Conservation (phyloP, 495 filamentous ascomycete species). For the Bombardia bombarda region DNA sequence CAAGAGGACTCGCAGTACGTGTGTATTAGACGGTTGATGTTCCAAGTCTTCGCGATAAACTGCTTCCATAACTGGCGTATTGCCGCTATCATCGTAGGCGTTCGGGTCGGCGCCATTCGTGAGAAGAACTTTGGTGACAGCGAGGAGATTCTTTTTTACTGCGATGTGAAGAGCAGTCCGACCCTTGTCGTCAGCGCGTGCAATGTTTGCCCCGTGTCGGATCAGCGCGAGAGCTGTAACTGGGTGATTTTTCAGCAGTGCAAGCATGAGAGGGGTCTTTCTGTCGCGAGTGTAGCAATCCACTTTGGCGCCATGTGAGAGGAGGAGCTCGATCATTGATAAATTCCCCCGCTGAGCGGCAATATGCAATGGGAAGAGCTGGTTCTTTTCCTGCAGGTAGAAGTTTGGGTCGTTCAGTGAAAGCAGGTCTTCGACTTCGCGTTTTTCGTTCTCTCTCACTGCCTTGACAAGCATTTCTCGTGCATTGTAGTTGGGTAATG, state of each 20-base stretch:
- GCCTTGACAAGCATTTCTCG: constrained; percentile 3
- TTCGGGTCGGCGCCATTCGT: constrained; percentile 3
- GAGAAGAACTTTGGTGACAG: constrained; percentile 6
- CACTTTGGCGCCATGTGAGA: constrained; percentile 2
- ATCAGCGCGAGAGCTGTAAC: constrained; percentile 1
- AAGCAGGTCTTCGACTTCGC: neutral
- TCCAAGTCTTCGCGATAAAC: constrained; percentile 6
- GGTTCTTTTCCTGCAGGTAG: neutral
- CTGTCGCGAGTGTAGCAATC: neutral
- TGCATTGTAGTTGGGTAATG: too few species aligned
- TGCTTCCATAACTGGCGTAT: constrained; percentile 7
- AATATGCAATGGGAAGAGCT: constrained; percentile 4
- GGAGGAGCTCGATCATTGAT: constrained; percentile 4
- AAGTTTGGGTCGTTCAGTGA: constrained; percentile 5
- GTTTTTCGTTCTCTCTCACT: neutral
- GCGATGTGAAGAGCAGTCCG: constrained; percentile 7
- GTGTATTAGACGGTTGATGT: constrained; percentile 2
- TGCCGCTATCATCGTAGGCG: neutral
- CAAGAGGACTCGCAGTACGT: constrained; percentile 1
- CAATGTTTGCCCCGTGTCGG: constrained; percentile 3
- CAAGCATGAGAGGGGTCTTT: constrained; percentile 4
- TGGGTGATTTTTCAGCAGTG: constrained; percentile 1
- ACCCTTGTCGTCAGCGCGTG: neutral
- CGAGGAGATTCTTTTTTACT: neutral
- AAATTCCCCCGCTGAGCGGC: constrained; percentile 3